These are phyloP conservation scores for Simmondsia chinensis DNA, from an alignment of 148 eudicot species.

Conservation along the genomic window DNA sequence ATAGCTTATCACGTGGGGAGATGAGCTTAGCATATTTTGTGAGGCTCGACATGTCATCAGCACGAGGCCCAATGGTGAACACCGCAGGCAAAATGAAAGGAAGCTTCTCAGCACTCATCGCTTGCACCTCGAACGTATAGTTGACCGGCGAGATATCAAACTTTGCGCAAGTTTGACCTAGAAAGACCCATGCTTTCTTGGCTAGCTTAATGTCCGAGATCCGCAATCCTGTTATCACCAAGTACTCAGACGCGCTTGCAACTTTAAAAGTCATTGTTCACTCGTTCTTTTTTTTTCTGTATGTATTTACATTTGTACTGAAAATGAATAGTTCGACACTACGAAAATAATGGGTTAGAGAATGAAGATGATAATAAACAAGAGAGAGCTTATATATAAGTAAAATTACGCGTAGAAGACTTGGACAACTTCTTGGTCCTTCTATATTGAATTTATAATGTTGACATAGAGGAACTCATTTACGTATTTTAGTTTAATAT, in stretches of 20 bases:
- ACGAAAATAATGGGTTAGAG: too few species aligned
- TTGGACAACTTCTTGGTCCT: too few species aligned
- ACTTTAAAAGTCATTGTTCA: slow-evolving; percentile 17
- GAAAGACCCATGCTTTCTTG: slow-evolving; percentile 20
- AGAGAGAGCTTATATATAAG: too few species aligned
- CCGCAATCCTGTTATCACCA: slow-evolving; percentile 17
- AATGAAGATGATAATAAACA: too few species aligned
- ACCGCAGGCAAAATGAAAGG: slow-evolving; percentile 24
- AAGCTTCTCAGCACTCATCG: slow-evolving; percentile 28
- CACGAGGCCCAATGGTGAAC: slow-evolving; percentile 22
- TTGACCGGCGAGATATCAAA: slow-evolving; percentile 20
- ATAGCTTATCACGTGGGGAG: slow-evolving; percentile 25
- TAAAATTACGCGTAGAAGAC: too few species aligned
- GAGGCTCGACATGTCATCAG: slow-evolving; percentile 11
- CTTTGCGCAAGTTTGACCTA: slow-evolving; percentile 2
- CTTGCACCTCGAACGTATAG: slow-evolving; percentile 25
- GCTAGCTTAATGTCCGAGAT: slow-evolving; percentile 17
- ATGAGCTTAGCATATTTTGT: slow-evolving; percentile 18
- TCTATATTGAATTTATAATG: too few species aligned
- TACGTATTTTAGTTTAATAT: too few species aligned
- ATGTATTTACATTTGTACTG: too few species aligned
- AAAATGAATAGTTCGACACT: too few species aligned
- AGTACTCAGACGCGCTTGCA: slow-evolving; percentile 20
- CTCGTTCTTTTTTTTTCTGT: too few species aligned
- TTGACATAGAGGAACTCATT: too few species aligned